A percentile compares a stretch with the other conserved stretches of the same genome.
These are phyloP conservation scores for Carex parvula DNA, from an alignment of 176 grass and related monocot genomes.

Conservation along the genomic window DNA sequence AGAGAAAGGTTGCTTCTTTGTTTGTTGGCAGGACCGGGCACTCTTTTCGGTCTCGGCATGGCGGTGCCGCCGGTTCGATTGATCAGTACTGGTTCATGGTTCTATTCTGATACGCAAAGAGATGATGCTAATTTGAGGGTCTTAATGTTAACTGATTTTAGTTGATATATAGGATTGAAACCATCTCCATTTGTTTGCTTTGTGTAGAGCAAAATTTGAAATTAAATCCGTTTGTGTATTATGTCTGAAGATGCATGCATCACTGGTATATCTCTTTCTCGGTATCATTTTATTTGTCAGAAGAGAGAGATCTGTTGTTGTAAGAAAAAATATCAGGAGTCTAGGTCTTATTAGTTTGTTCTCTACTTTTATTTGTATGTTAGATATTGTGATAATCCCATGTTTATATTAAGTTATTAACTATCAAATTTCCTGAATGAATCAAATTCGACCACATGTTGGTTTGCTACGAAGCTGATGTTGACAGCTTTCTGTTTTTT, in stretches of 20 bases:
- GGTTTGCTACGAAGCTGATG: not conserved
- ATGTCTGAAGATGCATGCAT: not conserved
- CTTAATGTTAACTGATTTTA: not conserved
- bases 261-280: slow-evolving; percentile 7
- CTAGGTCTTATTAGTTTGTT: not conserved
- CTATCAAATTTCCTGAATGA: not conserved
- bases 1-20: slow-evolving; percentile 62
- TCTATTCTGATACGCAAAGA: not conserved
- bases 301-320: slow-evolving; percentile 13
- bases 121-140: slow-evolving; percentile 1
- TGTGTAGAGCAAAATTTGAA: slow-evolving; percentile 20
- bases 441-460: not conserved
- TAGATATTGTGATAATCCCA: slow-evolving; percentile 12
- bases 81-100: not conserved
- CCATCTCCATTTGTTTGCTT: not conserved
- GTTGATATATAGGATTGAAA: not conserved
- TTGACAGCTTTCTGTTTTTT: not conserved
- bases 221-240: slow-evolving; percentile 1
- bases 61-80: slow-evolving; percentile 74
- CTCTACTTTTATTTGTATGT: slow-evolving; percentile 19
- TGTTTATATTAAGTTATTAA: not conserved
- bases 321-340: slow-evolving; percentile 12
- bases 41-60: slow-evolving; percentile 87
- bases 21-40: slow-evolving; percentile 83
- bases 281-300: slow-evolving; percentile 30